phyloP scores from a whole-genome alignment of 164 flowering plant species.

The Dillenia turbinata region DNA sequence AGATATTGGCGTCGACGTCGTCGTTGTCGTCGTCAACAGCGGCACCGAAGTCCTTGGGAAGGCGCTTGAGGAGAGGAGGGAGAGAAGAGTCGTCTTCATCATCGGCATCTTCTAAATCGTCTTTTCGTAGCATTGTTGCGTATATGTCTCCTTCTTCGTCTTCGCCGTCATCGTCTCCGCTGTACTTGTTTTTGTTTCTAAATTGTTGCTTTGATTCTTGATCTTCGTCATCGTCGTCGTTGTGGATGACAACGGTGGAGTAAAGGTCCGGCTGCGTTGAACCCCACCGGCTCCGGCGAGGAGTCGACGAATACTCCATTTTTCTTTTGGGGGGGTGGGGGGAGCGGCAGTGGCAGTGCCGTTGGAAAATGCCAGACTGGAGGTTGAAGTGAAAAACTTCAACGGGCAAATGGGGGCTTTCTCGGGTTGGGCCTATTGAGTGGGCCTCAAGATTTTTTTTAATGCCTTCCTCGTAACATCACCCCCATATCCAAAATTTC shows the following conservation, averaged over 20 bases:
- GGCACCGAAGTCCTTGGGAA: constrained; percentile 88
- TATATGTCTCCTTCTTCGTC: constrained; percentile 37
- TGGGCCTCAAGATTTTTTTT: no score
- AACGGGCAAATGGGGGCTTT: no score
- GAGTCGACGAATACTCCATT: constrained; percentile 17
- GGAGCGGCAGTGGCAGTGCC: no score
- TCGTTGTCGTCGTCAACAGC: constrained; percentile 40
- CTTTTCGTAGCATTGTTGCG: constrained; percentile 64
- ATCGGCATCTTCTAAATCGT: constrained; percentile 17
- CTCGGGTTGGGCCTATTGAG: no score
- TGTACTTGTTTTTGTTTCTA: not conserved
- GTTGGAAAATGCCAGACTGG: no score
- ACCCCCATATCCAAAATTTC: no score
- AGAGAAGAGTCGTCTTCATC: constrained; percentile 68
- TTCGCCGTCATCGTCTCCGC: not conserved
- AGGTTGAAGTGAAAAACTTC: no score
- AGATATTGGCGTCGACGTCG: constrained; percentile 26
- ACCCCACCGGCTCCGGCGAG: constrained; percentile 17
- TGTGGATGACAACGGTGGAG: constrained; percentile 57
- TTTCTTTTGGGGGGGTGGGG: not conserved
- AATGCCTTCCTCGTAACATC: no score
- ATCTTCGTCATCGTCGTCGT: constrained; percentile 27
- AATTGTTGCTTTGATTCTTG: constrained; percentile 1
- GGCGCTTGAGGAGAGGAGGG: constrained; percentile 88
- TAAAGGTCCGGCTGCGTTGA: constrained; percentile 27